Base-by-base conservation (phyloP, 495 filamentous ascomycete species). In the Xylaria venustula region DNA sequence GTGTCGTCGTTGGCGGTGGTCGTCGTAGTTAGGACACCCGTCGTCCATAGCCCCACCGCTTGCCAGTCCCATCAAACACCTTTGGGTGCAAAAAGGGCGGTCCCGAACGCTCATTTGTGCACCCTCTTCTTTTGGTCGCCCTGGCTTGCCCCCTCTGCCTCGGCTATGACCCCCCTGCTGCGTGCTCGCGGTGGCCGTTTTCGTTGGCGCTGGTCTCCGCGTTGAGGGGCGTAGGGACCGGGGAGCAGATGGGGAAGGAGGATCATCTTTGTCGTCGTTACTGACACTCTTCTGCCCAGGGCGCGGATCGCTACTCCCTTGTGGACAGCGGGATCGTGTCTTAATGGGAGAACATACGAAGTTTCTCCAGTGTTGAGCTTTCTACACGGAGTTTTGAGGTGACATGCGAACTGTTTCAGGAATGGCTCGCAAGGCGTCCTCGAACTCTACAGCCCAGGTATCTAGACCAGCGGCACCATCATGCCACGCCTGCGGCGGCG, bases 11-110 rank as follows among this genome's bases (percentile, higher is more conserved):
- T 70, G 65, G 52, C 79, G 65, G 52, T 80, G 75, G 48, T 63
- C 49, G 15, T 17, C 44, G 19, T 64, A 54, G 56, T 81, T 80
- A 3, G 75, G 79, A 59, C 77, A 81, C 25, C 62, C 36, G 47
- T 59, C n/a, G 67, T 81, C 77, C 37, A 76, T 58, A 19, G 67
- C 58, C 36, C 67, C 65, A 47, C 70, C 63, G 15, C 57, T 56
- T 45, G 64, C 65, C 34, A 82, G 59, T 34, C 75, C 74, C 7
- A 64, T 59, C 23, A 82, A 70, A 58, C 79, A 82, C 58, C 64
- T 32, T 22, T 81, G 77, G 9, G 75, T 76, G 68, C 74, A 82
- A 64, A 73, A 81, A 54, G 70, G 65, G 60, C 67, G 69, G 60
- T 67, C 65, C 46, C 63, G 44, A 56, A 77, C 70, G 30, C 28